A percentile compares a stretch with the other conserved stretches of the same genome.
These are phyloP conservation scores for Dalbergia oliveri DNA, from an alignment of 306 rosid genomes.

Conservation along the genomic window DNA sequence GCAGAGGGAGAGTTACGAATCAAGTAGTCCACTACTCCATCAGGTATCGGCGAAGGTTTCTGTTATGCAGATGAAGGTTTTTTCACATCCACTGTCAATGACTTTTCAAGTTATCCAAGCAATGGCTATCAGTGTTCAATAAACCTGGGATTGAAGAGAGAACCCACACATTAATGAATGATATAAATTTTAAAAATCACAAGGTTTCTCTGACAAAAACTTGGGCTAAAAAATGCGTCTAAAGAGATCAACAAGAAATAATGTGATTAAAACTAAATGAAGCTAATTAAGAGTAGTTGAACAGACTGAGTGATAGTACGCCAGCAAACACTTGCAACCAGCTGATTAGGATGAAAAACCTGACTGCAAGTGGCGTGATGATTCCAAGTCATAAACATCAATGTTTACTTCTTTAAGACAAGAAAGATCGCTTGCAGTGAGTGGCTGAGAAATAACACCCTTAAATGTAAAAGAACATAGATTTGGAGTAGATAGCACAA, in stretches of 20 bases:
- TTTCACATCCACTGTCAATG: neutral
- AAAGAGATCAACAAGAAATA: too few species aligned
- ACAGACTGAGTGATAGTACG: neutral
- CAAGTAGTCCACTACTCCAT: neutral
- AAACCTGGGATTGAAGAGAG: neutral
- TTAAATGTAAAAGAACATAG: neutral
- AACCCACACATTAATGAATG: neutral
- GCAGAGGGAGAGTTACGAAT: neutral
- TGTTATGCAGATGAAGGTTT: neutral
- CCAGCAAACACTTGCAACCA: neutral
- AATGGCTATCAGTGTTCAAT: too few species aligned
- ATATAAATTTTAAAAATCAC: neutral
- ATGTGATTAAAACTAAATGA: neutral
- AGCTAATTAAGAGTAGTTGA: neutral
- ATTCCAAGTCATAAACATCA: neutral
- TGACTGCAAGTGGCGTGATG: neutral
- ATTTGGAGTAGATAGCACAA: neutral
- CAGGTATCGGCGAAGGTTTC: neutral
- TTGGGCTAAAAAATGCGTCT: neutral
- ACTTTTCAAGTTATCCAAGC: neutral
- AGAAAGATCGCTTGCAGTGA: neutral
- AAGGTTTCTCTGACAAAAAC: neutral
- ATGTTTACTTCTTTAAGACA: neutral
- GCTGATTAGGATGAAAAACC: neutral
- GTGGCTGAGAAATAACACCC: neutral